phyloP scores from a whole-genome alignment of 2,329 filamentous ascomycete genomes.

The Epichloe baconii region DNA sequence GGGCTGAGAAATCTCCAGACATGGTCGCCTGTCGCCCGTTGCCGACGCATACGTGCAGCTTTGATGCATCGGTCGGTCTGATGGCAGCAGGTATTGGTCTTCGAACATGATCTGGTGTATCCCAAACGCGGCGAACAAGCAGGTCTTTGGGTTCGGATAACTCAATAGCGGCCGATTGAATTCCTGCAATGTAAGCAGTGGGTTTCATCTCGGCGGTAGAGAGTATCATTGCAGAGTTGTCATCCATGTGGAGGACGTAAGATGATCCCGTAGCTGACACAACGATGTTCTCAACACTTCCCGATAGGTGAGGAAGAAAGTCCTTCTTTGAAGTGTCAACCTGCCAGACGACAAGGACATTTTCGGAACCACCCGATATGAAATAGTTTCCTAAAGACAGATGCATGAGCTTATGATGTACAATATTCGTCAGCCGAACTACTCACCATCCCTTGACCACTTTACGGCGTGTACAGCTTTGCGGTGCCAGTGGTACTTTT shows the following conservation, averaged over 20 bases:
- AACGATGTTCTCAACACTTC: constrained; percentile 70
- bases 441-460: constrained; percentile 78
- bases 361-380: constrained; percentile 84
- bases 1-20: constrained; percentile 36
- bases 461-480: constrained; percentile 71
- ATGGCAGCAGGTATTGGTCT: constrained; percentile 46
- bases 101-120: constrained; percentile 27
- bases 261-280: constrained; percentile 68
- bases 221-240: constrained; percentile 83
- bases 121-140: constrained; percentile 38
- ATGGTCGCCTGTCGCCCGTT: constrained; percentile 44
- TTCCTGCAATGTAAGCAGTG: constrained; percentile 68
- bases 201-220: constrained; percentile 84
- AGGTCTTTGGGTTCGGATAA: constrained; percentile 37
- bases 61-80: constrained; percentile 48
- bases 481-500: constrained; percentile 84
- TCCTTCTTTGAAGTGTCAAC: constrained; percentile 73
- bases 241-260: constrained; percentile 74
- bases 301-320: constrained; percentile 79
- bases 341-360: constrained; percentile 85
- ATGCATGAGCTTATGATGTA: constrained; percentile 16
- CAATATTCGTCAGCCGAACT: background rate
- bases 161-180: constrained; percentile 52
- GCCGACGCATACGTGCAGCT: constrained; percentile 55
- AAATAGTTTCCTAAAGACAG: constrained; percentile 64